A percentile compares a stretch with the other conserved stretches of the same genome.
phyloP scores from a whole-genome alignment of 2,329 filamentous ascomycete species.

The Xylaria sp. region DNA sequence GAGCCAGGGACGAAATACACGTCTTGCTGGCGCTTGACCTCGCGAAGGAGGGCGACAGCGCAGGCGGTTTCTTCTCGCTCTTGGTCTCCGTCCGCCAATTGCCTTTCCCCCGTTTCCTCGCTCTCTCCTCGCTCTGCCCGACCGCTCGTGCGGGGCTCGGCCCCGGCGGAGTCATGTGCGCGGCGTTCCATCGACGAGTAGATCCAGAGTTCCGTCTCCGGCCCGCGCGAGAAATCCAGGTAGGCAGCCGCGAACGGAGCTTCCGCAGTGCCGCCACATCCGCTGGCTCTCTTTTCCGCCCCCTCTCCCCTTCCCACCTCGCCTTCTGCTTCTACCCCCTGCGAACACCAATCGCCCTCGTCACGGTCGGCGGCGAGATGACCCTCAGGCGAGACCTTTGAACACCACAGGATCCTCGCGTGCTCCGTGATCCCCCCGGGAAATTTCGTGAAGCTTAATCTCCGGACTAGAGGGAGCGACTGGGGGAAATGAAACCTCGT shows the following conservation, averaged over 20 bases:
- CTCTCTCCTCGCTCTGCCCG: constrained; percentile 23
- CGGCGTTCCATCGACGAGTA: constrained; percentile 58
- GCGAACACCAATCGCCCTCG: background rate
- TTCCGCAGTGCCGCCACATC: no score
- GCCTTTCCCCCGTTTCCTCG: background rate
- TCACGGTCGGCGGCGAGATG: background rate
- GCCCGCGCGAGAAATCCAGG: constrained; percentile 63
- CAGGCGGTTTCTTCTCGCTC: constrained; percentile 1
- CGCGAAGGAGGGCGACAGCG: constrained; percentile 26
- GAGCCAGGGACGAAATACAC: constrained; percentile 27
- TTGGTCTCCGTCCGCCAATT: no score
- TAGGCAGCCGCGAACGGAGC: constrained; percentile 61
- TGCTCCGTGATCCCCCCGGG: constrained; percentile 49
- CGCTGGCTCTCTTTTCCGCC: background rate
- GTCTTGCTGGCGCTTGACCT: constrained; percentile 33
- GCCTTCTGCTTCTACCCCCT: background rate
- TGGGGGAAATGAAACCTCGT: constrained; percentile 56
- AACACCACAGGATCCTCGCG: constrained; percentile 48
- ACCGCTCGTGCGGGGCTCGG: no score
- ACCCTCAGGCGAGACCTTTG: constrained; percentile 5
- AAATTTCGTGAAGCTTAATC: constrained; percentile 61
- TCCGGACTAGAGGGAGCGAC: constrained; percentile 65
- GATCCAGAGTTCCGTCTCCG: constrained; percentile 70
- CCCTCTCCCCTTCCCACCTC: background rate
- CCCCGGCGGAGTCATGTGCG: background rate